phyloP scores from a whole-genome alignment of 202 grass and related monocot genomes.

The Digitaria exilis region DNA sequence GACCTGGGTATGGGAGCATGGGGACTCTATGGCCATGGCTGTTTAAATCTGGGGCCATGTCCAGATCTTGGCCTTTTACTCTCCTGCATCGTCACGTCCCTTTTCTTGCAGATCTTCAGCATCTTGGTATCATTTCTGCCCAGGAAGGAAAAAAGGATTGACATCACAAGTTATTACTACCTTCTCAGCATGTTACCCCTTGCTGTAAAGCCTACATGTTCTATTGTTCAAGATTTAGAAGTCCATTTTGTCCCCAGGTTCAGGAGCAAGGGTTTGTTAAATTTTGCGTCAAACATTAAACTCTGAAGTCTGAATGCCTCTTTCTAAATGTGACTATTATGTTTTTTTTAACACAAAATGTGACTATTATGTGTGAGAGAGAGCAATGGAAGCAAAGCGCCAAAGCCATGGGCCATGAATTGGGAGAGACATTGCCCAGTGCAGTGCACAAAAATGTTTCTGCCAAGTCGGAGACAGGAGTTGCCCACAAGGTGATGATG shows the following conservation, averaged over 20 bases:
- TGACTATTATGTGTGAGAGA: too few relatives aligned
- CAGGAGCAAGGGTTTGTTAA: not conserved
- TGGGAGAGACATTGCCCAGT: not conserved
- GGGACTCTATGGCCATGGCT: constrained; percentile 35
- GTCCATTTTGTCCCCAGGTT: not conserved
- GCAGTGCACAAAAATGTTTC: constrained; percentile 24
- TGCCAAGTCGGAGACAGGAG: constrained; percentile 3
- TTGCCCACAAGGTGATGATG: constrained; percentile 23
- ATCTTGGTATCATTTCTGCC: constrained; percentile 19
- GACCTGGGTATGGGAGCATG: constrained; percentile 33
- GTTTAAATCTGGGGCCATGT: constrained; percentile 46
- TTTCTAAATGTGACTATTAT: too few relatives aligned
- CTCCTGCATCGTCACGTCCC: constrained; percentile 25
- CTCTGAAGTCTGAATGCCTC: not conserved
- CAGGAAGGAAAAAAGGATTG: not conserved
- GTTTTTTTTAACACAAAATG: too few relatives aligned
- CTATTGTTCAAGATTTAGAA: not conserved
- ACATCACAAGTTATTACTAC: not conserved
- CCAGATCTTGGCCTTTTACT: constrained; percentile 46
- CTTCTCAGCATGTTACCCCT: not conserved
- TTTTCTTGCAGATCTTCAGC: constrained; percentile 23
- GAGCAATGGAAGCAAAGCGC: not conserved
- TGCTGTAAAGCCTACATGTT: not conserved
- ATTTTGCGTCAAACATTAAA: too few relatives aligned
- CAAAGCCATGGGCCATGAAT: not conserved